These are phyloP conservation scores for Ceratocystis albifundus DNA, from an alignment of 2,329 filamentous ascomycete species.

Conservation along the genomic window DNA sequence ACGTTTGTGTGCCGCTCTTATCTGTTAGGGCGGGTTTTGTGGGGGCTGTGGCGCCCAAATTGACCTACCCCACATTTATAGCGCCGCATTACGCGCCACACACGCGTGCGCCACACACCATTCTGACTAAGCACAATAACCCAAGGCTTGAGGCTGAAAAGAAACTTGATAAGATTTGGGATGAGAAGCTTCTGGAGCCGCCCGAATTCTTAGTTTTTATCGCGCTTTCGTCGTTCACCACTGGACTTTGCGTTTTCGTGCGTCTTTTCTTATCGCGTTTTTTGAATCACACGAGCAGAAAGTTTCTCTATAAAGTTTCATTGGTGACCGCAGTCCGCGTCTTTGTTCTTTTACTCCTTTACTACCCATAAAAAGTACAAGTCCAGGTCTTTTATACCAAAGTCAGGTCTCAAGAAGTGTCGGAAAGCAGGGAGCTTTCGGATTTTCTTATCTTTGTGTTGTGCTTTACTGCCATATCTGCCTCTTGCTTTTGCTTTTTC, in stretches of 20 bases:
- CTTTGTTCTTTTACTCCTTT: background rate
- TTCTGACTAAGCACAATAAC: background rate
- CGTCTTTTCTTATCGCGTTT: constrained; percentile 6
- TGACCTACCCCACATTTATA: background rate
- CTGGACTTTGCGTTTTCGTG: background rate
- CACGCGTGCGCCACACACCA: background rate
- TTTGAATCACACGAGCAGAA: background rate
- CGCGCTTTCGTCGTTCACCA: background rate
- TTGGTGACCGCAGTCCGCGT: background rate
- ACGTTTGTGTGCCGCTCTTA: constrained; percentile 19
- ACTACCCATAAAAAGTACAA: background rate
- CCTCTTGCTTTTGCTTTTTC: background rate
- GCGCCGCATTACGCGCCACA: background rate
- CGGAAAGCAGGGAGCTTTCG: background rate
- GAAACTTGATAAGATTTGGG: constrained; percentile 10
- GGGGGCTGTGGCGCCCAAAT: constrained; percentile 3
- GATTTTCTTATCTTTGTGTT: background rate
- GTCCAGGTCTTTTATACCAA: background rate
- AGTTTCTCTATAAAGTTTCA: background rate
- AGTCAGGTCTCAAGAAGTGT: background rate
- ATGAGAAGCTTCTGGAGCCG: constrained; percentile 21
- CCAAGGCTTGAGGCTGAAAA: constrained; percentile 13
- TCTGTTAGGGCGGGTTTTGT: constrained; percentile 20
- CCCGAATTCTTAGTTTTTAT: constrained; percentile 3
- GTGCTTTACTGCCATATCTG: background rate